These are phyloP conservation scores for Polygonum aviculare DNA, from an alignment of 148 eudicot species.

Conservation along the genomic window DNA sequence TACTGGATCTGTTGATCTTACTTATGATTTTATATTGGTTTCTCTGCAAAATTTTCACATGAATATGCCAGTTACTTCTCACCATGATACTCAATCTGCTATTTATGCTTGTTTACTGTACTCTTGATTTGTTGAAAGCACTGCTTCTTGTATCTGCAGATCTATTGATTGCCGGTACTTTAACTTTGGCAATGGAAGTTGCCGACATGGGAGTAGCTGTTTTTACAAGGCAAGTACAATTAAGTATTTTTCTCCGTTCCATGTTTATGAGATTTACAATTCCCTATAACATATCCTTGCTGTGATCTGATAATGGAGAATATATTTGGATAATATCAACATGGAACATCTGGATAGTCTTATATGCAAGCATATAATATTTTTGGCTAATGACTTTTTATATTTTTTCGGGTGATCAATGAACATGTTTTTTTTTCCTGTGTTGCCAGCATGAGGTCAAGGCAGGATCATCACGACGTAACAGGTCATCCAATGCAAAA, in stretches of 20 bases:
- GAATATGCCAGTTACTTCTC: background rate
- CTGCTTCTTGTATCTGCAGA: conserved; percentile 35
- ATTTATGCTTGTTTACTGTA: background rate
- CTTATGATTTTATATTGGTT: background rate
- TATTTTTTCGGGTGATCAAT: background rate
- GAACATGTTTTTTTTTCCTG: conserved; percentile 9
- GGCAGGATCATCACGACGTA: conserved; percentile 21
- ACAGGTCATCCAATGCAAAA: conserved; percentile 12
- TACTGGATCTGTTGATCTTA: background rate
- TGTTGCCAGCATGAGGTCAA: conserved; percentile 24
- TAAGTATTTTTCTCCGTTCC: background rate
- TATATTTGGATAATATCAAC: background rate
- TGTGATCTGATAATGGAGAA: background rate
- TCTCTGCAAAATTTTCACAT: background rate
- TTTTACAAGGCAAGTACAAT: conserved; percentile 65
- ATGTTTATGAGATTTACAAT: background rate
- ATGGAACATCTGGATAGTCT: background rate
- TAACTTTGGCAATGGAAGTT: conserved; percentile 82
- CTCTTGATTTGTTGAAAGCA: background rate
- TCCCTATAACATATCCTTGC: background rate
- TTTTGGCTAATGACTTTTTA: background rate
- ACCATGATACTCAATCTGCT: background rate
- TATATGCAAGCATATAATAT: background rate
- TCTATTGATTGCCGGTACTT: conserved; percentile 96
- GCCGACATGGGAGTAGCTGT: conserved; percentile 93